These are phyloP conservation scores for Metschnikowia corniflorae DNA, from an alignment of 805 yeast species.

Conservation along the genomic window DNA sequence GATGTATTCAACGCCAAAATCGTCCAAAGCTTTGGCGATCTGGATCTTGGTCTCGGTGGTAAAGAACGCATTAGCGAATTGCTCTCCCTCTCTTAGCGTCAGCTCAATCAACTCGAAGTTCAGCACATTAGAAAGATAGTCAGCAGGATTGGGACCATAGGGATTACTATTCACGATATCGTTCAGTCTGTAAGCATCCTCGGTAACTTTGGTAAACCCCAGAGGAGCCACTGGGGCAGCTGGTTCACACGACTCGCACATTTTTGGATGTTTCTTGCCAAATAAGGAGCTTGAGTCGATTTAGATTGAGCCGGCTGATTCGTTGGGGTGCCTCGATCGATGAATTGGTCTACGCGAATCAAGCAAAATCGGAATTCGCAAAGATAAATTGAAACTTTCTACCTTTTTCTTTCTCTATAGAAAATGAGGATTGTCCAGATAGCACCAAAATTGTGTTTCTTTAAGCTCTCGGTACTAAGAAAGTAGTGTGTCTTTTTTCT, in stretches of 20 bases:
- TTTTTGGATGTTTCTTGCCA: background rate
- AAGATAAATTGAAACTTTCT: no score
- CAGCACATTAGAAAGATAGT: constrained; percentile 83
- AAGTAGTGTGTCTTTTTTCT: no score
- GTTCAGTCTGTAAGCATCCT: constrained; percentile 28
- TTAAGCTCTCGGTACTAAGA: no score
- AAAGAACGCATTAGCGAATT: constrained; percentile 96
- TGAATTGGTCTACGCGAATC: no score
- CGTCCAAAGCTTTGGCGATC: constrained; percentile 95
- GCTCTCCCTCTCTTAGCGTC: constrained; percentile 97
- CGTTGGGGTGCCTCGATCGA: no score
- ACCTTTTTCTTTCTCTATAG: no score
- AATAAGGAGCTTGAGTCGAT: no score
- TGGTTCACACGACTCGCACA: constrained; percentile 6
- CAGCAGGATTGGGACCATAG: constrained; percentile 94
- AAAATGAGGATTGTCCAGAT: no score
- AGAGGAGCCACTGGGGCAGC: constrained; percentile 17
- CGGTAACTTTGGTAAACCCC: constrained; percentile 36
- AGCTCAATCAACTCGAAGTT: constrained; percentile 91
- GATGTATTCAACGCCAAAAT: constrained; percentile 96
- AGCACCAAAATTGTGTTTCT: no score
- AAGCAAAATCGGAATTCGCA: no score
- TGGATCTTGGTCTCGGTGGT: constrained; percentile 92
- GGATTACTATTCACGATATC: constrained; percentile 52
- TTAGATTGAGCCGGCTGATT: no score